A percentile compares a stretch with the other conserved stretches of the same genome.
Conservation (phyloP, 768 basidiomycete genomes). For the Tricholoma matsutake region DNA sequence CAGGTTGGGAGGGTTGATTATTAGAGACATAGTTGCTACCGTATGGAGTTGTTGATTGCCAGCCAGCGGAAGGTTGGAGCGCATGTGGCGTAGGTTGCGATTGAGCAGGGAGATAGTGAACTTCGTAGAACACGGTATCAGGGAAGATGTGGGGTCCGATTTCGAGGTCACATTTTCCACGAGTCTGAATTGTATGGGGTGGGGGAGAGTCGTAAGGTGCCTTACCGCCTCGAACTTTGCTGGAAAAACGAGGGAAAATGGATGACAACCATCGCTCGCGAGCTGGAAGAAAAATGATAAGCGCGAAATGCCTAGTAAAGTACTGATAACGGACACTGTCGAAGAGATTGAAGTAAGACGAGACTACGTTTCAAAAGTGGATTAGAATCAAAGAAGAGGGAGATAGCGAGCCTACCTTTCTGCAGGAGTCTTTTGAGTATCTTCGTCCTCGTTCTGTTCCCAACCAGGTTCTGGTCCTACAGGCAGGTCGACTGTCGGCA, state of each 20-base stretch:
- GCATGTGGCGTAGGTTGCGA: slow-evolving; percentile 22
- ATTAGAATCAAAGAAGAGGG: background rate
- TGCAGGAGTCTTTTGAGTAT: slow-evolving; percentile 43
- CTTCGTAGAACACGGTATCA: slow-evolving; percentile 70
- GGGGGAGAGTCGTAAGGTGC: slow-evolving; percentile 50
- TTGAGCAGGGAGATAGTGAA: slow-evolving; percentile 52
- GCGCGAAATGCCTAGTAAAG: slow-evolving; percentile 7
- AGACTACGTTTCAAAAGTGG: slow-evolving; percentile 39
- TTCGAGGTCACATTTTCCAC: slow-evolving; percentile 67
- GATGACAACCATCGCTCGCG: slow-evolving; percentile 68
- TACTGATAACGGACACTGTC: slow-evolving; percentile 53
- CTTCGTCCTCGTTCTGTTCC: slow-evolving; percentile 53
- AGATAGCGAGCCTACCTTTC: slow-evolving; percentile 47
- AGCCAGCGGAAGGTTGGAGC: slow-evolving; percentile 24
- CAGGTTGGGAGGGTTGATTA: slow-evolving; percentile 3
- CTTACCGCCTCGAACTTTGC: slow-evolving; percentile 58
- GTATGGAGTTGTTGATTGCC: slow-evolving; percentile 28
- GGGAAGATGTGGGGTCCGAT: slow-evolving; percentile 75
- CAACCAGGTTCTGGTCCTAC: slow-evolving; percentile 56
- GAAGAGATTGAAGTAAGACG: slow-evolving; percentile 63
- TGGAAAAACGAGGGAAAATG: slow-evolving; percentile 70
- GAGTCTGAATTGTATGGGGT: slow-evolving; percentile 61
- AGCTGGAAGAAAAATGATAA: slow-evolving; percentile 38
- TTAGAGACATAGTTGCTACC: slow-evolving; percentile 14
- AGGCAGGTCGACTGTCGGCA: slow-evolving; percentile 39